Conservation (phyloP, 2,329 filamentous ascomycete genomes). For the Furcasterigmium furcatum region DNA sequence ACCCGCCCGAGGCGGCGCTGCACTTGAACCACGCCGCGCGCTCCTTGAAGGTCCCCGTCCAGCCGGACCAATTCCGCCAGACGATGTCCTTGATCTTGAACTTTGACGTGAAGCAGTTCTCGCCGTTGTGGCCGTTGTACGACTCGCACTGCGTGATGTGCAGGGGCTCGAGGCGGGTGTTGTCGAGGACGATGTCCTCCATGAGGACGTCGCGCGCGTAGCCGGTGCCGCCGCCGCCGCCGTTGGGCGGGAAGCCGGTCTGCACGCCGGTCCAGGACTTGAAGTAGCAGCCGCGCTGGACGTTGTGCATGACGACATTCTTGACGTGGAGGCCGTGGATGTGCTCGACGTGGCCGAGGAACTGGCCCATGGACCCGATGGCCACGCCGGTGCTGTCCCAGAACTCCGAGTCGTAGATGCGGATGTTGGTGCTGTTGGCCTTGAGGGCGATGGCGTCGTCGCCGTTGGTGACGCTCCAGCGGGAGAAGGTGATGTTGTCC, state of each 20-base stretch:
- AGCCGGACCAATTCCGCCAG: constrained; percentile 23
- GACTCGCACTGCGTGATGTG: constrained; percentile 31
- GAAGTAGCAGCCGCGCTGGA: constrained; percentile 45
- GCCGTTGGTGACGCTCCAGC: constrained; percentile 48
- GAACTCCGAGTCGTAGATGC: constrained; percentile 44
- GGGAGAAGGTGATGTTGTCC: constrained; percentile 45
- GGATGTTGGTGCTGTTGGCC: constrained; percentile 53
- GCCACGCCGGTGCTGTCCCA: constrained; percentile 49
- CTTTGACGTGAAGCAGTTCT: constrained; percentile 28
- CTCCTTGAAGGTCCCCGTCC: constrained; percentile 14
- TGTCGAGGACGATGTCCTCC: constrained; percentile 23
- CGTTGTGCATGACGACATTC: constrained; percentile 43
- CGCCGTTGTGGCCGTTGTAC: constrained; percentile 26
- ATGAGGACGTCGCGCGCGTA: constrained; percentile 26
- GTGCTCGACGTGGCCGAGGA: constrained; percentile 40
- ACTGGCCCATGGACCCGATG: constrained; percentile 56
- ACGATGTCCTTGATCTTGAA: constrained; percentile 24
- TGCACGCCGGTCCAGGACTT: constrained; percentile 57
- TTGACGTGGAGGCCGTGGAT: constrained; percentile 45
- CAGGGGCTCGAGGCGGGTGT: constrained; percentile 23
- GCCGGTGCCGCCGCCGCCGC: constrained; percentile 53
- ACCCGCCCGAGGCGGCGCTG: constrained; percentile 25
- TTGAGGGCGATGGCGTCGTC: constrained; percentile 54
- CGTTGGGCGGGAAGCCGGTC: constrained; percentile 51
- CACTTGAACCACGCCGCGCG: constrained; percentile 24